phyloP scores from a whole-genome alignment of 257 asterid species.

The Solanum chilense region DNA sequence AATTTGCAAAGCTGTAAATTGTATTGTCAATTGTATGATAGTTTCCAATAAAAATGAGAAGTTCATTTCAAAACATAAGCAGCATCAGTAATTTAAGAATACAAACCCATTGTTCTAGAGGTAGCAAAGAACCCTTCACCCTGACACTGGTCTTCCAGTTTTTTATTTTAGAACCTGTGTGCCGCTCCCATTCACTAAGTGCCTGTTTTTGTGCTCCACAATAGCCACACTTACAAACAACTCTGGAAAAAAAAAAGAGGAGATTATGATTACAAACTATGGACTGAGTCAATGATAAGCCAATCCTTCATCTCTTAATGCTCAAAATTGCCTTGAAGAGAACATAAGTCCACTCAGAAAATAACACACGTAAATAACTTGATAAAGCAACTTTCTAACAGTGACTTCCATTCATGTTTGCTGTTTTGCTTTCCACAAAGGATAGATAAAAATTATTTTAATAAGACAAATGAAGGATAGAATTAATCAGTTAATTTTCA shows the following conservation, averaged over 20 bases:
- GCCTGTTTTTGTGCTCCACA: slow-evolving; percentile 90
- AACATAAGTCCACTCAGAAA: not conserved
- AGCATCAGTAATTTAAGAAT: slow-evolving; percentile 5
- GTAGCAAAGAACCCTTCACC: slow-evolving; percentile 74
- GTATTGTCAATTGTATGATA: not conserved
- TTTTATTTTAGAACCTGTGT: slow-evolving; percentile 74
- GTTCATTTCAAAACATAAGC: not conserved
- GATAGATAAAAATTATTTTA: not conserved
- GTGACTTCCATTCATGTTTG: not conserved
- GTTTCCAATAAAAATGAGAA: not conserved
- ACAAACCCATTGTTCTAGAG: slow-evolving; percentile 97
- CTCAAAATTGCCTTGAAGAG: not conserved
- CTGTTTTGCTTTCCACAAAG: not conserved
- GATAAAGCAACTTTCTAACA: not conserved
- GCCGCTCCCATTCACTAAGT: slow-evolving; percentile 94
- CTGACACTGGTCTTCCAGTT: slow-evolving; percentile 91
- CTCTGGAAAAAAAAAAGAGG: slow-evolving; percentile 34
- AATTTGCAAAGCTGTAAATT: not conserved
- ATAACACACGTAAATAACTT: not conserved
- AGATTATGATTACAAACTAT: not conserved
- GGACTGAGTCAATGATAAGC: not conserved
- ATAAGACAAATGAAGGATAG: not conserved
- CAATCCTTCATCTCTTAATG: not conserved
- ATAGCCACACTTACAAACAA: slow-evolving; percentile 93
- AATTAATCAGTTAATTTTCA: not conserved